Conservation (phyloP, 306 rosid species). For the Trifolium fragiferum region DNA sequence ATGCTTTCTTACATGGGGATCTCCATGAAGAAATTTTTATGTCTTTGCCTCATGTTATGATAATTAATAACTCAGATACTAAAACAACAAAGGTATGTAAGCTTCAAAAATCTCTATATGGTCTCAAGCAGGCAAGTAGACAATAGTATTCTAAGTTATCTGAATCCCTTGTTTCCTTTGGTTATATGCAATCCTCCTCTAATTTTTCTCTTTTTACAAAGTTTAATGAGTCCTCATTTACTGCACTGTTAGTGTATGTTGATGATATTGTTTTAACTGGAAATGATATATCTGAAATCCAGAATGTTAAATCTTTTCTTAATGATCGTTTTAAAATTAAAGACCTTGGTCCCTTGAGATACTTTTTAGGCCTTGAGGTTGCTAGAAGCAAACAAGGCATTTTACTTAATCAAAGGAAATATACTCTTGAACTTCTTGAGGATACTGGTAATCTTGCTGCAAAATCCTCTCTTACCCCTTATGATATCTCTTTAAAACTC, state of each 20-base stretch:
- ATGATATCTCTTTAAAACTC: background rate
- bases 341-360: background rate
- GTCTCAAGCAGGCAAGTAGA: background rate
- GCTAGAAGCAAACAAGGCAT: background rate
- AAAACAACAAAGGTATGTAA: background rate
- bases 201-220: no score
- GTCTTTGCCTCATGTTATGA: background rate
- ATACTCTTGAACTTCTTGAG: background rate
- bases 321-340: background rate
- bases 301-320: background rate
- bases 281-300: background rate
- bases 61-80: background rate
- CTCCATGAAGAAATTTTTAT: background rate
- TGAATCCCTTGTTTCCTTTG: background rate
- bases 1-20: background rate
- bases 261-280: background rate
- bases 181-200: background rate
- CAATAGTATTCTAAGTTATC: background rate
- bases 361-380: background rate
- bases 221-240: background rate
- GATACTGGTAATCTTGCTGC: background rate
- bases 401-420: background rate
- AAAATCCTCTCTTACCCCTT: background rate
- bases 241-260: background rate
- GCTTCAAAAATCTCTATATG: background rate